These are phyloP conservation scores for Botrytis tulipae DNA, from an alignment of 2,329 filamentous ascomycete genomes.

Conservation along the genomic window DNA sequence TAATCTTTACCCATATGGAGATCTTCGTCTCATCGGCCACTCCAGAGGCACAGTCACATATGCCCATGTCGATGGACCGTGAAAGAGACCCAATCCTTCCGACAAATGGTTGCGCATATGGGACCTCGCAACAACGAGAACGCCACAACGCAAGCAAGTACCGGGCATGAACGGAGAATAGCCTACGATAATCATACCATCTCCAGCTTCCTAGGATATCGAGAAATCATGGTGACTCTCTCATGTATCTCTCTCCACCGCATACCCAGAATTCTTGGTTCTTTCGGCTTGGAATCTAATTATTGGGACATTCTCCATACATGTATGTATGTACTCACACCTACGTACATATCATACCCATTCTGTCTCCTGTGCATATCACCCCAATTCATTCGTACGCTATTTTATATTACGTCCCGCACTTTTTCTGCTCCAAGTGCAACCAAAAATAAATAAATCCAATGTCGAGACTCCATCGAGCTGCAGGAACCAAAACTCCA, in stretches of 20 bases:
- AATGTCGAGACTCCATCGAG: constrained; percentile 15
- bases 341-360: background rate
- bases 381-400: background rate
- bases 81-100: constrained; percentile 5
- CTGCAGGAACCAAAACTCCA: constrained; percentile 29
- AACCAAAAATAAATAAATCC: constrained; percentile 19
- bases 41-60: constrained; percentile 28
- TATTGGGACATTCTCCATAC: constrained; percentile 9
- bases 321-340: background rate
- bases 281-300: background rate
- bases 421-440: constrained; percentile 15
- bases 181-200: constrained; percentile 6
- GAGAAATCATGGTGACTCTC: background rate
- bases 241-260: constrained; percentile 15
- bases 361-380: background rate
- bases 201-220: background rate
- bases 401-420: constrained; percentile 14
- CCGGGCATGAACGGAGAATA: constrained; percentile 11
- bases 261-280: constrained; percentile 8
- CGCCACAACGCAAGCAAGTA: constrained; percentile 18
- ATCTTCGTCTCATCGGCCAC: constrained; percentile 30
- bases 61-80: background rate
- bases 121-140: constrained; percentile 8
- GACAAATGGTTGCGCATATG: constrained; percentile 8
- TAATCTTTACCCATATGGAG: constrained; percentile 10